These are phyloP conservation scores for Melaleuca alternifolia DNA, from an alignment of 345 rosid genomes.

Conservation along the genomic window DNA sequence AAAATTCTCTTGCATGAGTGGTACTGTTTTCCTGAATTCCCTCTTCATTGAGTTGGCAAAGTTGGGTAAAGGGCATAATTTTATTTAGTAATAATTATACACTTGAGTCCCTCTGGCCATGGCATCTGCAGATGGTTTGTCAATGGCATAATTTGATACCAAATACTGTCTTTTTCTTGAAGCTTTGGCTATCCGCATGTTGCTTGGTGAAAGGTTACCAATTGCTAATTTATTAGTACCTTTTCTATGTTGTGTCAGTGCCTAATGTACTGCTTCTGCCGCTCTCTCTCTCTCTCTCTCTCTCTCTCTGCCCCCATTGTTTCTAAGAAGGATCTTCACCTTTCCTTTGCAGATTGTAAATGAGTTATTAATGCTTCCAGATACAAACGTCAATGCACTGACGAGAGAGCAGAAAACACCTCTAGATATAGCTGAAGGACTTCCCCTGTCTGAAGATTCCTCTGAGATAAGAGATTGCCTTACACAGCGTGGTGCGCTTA, in stretches of 20 bases:
- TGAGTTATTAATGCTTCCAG: neutral
- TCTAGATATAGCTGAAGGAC: constrained; percentile 8
- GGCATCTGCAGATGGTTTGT: neutral
- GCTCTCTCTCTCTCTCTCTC: neutral
- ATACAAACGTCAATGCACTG: constrained; percentile 8
- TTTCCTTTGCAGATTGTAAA: constrained; percentile 1
- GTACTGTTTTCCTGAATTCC: neutral
- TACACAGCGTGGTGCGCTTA: neutral
- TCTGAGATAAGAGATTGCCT: constrained; percentile 3
- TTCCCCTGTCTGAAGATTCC: constrained; percentile 8
- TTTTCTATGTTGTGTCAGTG: neutral
- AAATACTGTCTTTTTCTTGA: neutral
- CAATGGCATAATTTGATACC: neutral
- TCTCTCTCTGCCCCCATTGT: neutral
- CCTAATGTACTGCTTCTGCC: neutral
- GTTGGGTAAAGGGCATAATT: neutral
- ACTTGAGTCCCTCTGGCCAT: neutral
- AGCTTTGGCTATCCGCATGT: neutral
- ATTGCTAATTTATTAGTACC: neutral
- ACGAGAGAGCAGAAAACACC: constrained; percentile 10
- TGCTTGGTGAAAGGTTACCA: neutral
- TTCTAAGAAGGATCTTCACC: neutral
- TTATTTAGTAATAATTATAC: neutral
- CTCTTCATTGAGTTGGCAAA: neutral
- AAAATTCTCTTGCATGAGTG: neutral